Conservation (phyloP, 2,329 filamentous ascomycete genomes). For the Cladosporium sp. region DNA sequence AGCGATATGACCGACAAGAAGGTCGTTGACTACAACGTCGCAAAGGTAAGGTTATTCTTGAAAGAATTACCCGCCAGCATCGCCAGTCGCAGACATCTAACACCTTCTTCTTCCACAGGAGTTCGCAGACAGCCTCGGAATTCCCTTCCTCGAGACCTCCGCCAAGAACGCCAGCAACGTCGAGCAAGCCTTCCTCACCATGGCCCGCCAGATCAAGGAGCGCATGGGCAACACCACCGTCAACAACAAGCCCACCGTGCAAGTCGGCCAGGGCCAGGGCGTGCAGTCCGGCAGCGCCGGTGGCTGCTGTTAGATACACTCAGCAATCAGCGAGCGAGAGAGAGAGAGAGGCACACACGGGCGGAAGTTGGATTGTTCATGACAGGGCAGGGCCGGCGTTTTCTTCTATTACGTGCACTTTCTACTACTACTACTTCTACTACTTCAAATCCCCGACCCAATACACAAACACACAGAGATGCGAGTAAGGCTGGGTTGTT, state of each 20-base stretch:
- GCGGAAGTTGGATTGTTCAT: slow-evolving; percentile 17
- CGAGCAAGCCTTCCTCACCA: slow-evolving; percentile 99
- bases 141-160: slow-evolving; percentile 98
- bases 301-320: slow-evolving; percentile 79
- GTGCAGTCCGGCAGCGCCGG: slow-evolving; percentile 83
- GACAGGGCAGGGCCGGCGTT: slow-evolving; percentile 7
- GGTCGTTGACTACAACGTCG: slow-evolving; percentile 98
- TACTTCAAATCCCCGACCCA: background rate
- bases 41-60: slow-evolving; percentile 69
- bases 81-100: background rate
- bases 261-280: slow-evolving; percentile 91
- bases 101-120: slow-evolving; percentile 62
- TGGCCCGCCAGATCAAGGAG: slow-evolving; percentile 99
- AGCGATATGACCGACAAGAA: slow-evolving; percentile 99
- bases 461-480: slow-evolving; percentile 1
- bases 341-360: background rate
- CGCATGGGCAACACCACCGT: slow-evolving; percentile 96
- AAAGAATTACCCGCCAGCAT: background rate
- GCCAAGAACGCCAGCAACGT: slow-evolving; percentile 99
- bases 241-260: slow-evolving; percentile 98
- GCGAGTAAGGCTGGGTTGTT: background rate
- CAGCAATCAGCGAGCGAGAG: background rate
- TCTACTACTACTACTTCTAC: slow-evolving; percentile 1
- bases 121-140: slow-evolving; percentile 97
- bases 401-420: slow-evolving; percentile 5